phyloP scores from a whole-genome alignment of 1,139 yeast species.

The Yamadazyma dushanensis region DNA sequence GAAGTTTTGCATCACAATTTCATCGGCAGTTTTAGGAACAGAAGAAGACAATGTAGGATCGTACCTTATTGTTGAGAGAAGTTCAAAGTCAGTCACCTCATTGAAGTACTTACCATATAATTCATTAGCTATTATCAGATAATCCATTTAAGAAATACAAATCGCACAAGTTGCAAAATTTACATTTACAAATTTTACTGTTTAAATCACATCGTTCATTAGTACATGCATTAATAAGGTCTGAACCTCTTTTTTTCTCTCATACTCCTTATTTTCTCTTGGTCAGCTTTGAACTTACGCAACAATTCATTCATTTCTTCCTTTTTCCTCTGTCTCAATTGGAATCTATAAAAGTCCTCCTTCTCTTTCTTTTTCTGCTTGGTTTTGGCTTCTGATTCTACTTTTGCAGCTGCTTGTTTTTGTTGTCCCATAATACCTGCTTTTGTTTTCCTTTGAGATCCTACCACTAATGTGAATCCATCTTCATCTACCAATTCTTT shows the following conservation, averaged over 20 bases:
- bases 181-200: too few relatives aligned
- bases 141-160: too few relatives aligned
- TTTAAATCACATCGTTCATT: too few relatives aligned
- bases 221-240: slow-evolving; percentile 58
- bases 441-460: slow-evolving; percentile 78
- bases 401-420: slow-evolving; percentile 41
- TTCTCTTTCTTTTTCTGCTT: slow-evolving; percentile 79
- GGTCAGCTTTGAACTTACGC: slow-evolving; percentile 84
- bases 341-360: slow-evolving; percentile 93
- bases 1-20: slow-evolving; percentile 41
- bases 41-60: slow-evolving; percentile 53
- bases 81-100: slow-evolving; percentile 36
- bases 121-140: slow-evolving; percentile 8
- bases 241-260: slow-evolving; percentile 79
- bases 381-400: slow-evolving; percentile 42
- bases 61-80: slow-evolving; percentile 70
- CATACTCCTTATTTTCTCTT: slow-evolving; percentile 76
- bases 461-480: slow-evolving; percentile 89
- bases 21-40: slow-evolving; percentile 25
- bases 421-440: slow-evolving; percentile 63
- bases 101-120: slow-evolving; percentile 19
- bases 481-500: slow-evolving; percentile 79
- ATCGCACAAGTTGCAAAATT: too few relatives aligned
- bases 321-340: slow-evolving; percentile 90
- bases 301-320: slow-evolving; percentile 87